Conservation (phyloP, 495 filamentous ascomycete genomes). For the Podospora conica region DNA sequence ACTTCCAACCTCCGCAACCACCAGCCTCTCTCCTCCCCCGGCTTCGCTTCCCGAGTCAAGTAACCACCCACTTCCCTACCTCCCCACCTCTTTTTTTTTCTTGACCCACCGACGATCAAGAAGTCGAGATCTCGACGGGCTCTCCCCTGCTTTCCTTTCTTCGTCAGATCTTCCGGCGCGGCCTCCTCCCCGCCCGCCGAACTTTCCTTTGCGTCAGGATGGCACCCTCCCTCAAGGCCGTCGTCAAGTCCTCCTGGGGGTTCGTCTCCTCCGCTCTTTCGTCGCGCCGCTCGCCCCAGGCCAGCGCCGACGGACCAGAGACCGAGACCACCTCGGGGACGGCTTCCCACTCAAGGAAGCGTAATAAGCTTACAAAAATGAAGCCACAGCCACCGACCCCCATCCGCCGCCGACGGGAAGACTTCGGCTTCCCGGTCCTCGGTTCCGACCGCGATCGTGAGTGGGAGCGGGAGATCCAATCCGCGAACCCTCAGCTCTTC, state of each 20-base stretch:
- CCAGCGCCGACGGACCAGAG: not conserved
- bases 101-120: not conserved
- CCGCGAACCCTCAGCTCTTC: not conserved
- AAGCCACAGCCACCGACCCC: not conserved
- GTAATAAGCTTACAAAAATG: not conserved
- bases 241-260: not conserved
- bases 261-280: not conserved
- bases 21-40: not conserved
- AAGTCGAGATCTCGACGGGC: not conserved
- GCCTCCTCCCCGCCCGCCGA: not conserved
- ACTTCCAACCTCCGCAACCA: not conserved
- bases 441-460: not conserved
- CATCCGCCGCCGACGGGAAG: not conserved
- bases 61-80: not conserved
- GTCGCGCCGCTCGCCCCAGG: not conserved
- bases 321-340: too few species aligned
- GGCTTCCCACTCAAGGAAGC: too few species aligned
- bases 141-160: not conserved
- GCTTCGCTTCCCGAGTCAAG: not conserved
- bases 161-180: not conserved
- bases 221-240: not conserved
- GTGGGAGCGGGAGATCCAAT: not conserved
- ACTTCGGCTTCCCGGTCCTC: not conserved
- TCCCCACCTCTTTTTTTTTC: not conserved
- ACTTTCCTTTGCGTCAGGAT: not conserved